Percentiles rank a stretch among this genome's conserved stretches.
Conservation (phyloP, 257 asterid species). For the Parsonsia alboflavescens region DNA sequence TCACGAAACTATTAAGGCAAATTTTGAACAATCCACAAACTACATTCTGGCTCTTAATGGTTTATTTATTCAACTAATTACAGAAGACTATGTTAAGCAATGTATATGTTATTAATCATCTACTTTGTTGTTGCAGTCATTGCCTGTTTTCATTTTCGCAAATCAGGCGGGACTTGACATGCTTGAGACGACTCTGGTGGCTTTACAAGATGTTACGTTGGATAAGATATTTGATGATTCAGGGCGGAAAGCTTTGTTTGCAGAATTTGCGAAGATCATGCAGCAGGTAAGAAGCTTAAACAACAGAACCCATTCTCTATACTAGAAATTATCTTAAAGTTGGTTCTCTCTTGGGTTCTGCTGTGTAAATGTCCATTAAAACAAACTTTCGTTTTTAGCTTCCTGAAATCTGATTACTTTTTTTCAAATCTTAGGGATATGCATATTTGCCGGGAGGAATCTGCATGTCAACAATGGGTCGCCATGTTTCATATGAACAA, state of each 20-base stretch:
- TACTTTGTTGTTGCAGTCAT: constrained; percentile 44
- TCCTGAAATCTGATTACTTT: not conserved
- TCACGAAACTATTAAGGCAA: not conserved
- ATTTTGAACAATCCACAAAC: not conserved
- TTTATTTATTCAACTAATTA: not conserved
- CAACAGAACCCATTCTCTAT: not conserved
- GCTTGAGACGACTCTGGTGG: constrained; percentile 91
- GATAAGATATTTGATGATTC: constrained; percentile 84
- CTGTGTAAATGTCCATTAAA: no score
- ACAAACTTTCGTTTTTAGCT: no score
- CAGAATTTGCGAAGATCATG: constrained; percentile 83
- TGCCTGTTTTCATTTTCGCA: constrained; percentile 77
- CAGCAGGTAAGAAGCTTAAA: constrained; percentile 54
- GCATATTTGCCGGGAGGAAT: constrained; percentile 80
- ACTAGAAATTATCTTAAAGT: not conserved
- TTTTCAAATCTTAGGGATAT: constrained; percentile 46
- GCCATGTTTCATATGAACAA: constrained; percentile 84
- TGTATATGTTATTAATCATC: not conserved
- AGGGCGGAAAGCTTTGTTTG: constrained; percentile 65
- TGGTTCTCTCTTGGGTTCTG: not conserved
- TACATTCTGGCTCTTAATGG: not conserved
- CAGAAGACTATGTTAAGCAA: not conserved
- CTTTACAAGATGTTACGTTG: constrained; percentile 78
- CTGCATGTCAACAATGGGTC: constrained; percentile 96
- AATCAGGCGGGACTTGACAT: constrained; percentile 94